Percentiles rank a stretch among this genome's conserved stretches.
These are phyloP conservation scores for Leptoxyphium fumago DNA, from an alignment of 2,329 filamentous ascomycete genomes.

Conservation along the genomic window DNA sequence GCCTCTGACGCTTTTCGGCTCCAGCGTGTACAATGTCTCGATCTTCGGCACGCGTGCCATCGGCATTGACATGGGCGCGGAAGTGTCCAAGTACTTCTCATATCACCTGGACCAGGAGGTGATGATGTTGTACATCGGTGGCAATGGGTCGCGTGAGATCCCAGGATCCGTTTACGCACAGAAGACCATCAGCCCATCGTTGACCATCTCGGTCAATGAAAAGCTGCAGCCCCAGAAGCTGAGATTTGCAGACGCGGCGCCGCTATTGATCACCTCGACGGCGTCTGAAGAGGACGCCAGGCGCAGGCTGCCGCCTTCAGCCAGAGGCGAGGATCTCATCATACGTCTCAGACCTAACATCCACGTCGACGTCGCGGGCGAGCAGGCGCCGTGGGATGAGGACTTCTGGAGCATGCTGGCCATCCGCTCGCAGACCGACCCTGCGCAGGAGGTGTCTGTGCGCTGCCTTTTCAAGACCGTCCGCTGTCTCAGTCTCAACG, in stretches of 20 bases:
- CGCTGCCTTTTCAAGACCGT: slow-evolving; percentile 18
- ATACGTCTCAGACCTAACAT: slow-evolving; percentile 20
- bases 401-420: slow-evolving; percentile 19
- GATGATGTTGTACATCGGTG: slow-evolving; percentile 19
- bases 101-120: slow-evolving; percentile 13
- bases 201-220: slow-evolving; percentile 19
- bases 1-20: slow-evolving; percentile 16
- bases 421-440: slow-evolving; percentile 15
- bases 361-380: slow-evolving; percentile 18
- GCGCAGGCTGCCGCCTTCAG: slow-evolving; percentile 14
- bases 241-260: slow-evolving; percentile 20
- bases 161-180: slow-evolving; percentile 18
- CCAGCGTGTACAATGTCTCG: slow-evolving; percentile 15
- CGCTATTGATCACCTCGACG: slow-evolving; percentile 19
- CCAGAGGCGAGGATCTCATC: slow-evolving; percentile 17
- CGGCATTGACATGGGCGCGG: slow-evolving; percentile 21
- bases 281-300: slow-evolving; percentile 20
- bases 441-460: slow-evolving; percentile 17
- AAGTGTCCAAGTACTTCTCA: slow-evolving; percentile 16
- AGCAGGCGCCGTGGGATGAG: slow-evolving; percentile 17
- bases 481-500: slow-evolving; percentile 19
- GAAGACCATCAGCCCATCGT: slow-evolving; percentile 14
- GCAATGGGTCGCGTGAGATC: slow-evolving; percentile 20
- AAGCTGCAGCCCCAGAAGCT: slow-evolving; percentile 20
- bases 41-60: slow-evolving; percentile 21